Evolutionary conservation across 495 filamentous ascomycete genomes (phyloP).

Genomic region (Penicillium pulvis): DNA sequence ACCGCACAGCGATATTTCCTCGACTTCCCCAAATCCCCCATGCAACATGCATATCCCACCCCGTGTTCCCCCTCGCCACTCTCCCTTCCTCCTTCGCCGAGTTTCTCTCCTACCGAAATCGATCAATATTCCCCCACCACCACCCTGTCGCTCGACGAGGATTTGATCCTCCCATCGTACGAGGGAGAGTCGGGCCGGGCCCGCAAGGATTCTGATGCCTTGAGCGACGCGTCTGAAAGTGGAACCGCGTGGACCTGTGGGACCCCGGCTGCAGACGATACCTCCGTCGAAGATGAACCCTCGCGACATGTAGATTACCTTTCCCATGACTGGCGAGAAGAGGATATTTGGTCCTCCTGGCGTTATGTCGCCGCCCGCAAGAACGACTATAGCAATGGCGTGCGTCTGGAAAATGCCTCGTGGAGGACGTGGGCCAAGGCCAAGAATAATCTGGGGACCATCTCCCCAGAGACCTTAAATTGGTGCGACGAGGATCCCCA

Average conservation of each 20-base stretch:
- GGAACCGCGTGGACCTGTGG: constrained; percentile 21
- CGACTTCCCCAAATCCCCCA: constrained; percentile 39
- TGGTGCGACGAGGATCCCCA: constrained; percentile 60
- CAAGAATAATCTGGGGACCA: constrained; percentile 80
- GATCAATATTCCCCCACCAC: constrained; percentile 56
- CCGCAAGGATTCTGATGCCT: constrained; percentile 20
- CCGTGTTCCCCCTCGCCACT: constrained; percentile 39
- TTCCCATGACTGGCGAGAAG: constrained; percentile 92
- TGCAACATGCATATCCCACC: constrained; percentile 33
- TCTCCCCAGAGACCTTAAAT: constrained; percentile 86
- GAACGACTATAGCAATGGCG: constrained; percentile 75
- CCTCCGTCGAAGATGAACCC: constrained; percentile 72
- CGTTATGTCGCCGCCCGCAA: constrained; percentile 81
- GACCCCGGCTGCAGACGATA: constrained; percentile 74
- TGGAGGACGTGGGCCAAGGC: constrained; percentile 98
- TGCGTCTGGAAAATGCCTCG: constrained; percentile 90
- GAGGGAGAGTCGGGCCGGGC: constrained; percentile 2
- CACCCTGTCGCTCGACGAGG: constrained; percentile 64
- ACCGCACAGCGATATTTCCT: constrained; percentile 49
- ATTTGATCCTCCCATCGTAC: constrained; percentile 44
- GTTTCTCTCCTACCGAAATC: constrained; percentile 32
- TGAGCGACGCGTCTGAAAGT: constrained; percentile 29
- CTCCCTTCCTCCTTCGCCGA: constrained; percentile 46
- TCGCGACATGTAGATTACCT: constrained; percentile 95
- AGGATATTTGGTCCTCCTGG: constrained; percentile 98